Evolutionary conservation across 225 moss, liverwort and hornwort species (phyloP).

Genomic region (Thuidium tamariscinum): DNA sequence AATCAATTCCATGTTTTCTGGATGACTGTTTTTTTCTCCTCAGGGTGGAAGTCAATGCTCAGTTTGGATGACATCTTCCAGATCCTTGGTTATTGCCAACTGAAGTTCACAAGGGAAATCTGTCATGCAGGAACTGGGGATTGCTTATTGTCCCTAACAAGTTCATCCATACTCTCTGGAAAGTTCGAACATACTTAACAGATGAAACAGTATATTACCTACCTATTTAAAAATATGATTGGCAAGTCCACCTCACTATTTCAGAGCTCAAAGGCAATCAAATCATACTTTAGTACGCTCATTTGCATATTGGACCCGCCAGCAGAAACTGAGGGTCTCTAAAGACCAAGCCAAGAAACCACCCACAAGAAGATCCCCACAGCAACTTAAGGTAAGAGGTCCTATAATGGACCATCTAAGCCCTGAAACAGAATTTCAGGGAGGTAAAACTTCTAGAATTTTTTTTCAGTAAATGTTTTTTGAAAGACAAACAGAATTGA

Average conservation of each 20-base stretch:
- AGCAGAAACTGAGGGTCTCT: not conserved
- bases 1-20: not conserved
- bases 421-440: too few species aligned
- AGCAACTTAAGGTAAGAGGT: too few species aligned
- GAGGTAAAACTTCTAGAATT: too few species aligned
- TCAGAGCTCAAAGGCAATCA: not conserved
- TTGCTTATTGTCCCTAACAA: not conserved
- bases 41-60: not conserved
- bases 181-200: too few species aligned
- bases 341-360: too few species aligned
- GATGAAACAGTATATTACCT: not conserved
- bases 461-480: too few species aligned
- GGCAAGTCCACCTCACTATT: not conserved
- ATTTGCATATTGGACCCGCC: not conserved
- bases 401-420: too few species aligned
- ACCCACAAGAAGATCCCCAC: not conserved
- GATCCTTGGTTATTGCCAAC: not conserved
- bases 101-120: not conserved
- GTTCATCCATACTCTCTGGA: not conserved
- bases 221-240: not conserved
- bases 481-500: too few species aligned
- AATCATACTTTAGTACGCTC: not conserved
- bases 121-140: not conserved
- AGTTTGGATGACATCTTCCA: not conserved
- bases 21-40: not conserved